Base-by-base conservation (phyloP, 169 alveolate genomes). In the Cryptosporidium sp. region DNA sequence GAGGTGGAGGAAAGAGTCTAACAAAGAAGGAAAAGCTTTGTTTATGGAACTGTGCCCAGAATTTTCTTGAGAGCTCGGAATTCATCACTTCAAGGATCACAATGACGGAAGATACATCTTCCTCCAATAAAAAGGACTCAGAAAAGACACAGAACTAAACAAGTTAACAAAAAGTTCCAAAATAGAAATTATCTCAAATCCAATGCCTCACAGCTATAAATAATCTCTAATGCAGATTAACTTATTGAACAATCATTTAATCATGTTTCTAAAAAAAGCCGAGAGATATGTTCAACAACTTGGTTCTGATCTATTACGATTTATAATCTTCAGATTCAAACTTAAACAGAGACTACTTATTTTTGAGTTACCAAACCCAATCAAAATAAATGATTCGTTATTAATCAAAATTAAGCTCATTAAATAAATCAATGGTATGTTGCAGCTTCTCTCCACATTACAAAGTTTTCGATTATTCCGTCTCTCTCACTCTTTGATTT, bases 381-480 rank as follows among this genome's bases (percentile, higher is more conserved):
- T 48, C 21, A 48, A 48, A 48, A 48, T 18, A 14, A 48, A 3
- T 1, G 4, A 48, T 16, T 48, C n/a, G 12, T 2, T 12, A 16
- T 2, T 12, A 16, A 16, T 48, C n/a, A 6, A 0, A 48, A 12
- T 21, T 0, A 14, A 6, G 21, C 3, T 2, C 21, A 14, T 48
- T 48, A 48, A 48, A 61, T 61, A 2, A 61, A n/a, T 61, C 93
- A 95, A 91, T 95, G 96, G 93, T 95, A 96, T 7, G 97, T 92
- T 9, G 98, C 96, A 8, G 98, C 98, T 68, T 96, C 98, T 58
- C 98, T 95, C 98, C 98, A 96, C 91, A 95, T 95, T 16, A 95
- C 96, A 50, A 96, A 80, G 50, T 93, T 86, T 70, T 96, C 98
- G 41, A 94, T 97, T 26, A 95, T 69, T 18, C 93, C 93, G 33